These are phyloP conservation scores for Phragmites australis DNA, from an alignment of 176 grass and related monocot species.

Conservation along the genomic window DNA sequence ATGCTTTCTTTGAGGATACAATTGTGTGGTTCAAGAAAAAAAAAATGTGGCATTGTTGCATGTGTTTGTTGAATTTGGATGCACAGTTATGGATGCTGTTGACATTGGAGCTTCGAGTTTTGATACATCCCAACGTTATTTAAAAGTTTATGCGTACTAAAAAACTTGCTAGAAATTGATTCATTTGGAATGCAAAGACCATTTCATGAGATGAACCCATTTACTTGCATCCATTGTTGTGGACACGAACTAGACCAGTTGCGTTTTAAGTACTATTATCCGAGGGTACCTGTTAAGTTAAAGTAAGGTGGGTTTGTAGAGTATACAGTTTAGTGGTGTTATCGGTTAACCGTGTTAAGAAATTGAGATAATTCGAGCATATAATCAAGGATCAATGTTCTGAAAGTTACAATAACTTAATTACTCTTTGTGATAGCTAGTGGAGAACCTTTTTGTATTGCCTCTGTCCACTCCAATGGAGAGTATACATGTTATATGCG, in stretches of 20 bases:
- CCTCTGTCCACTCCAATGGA: neutral
- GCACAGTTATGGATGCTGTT: neutral
- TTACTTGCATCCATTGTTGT: neutral
- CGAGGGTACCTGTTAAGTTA: neutral
- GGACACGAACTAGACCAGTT: neutral
- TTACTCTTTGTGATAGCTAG: neutral
- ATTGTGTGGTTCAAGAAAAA: neutral
- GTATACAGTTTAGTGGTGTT: neutral
- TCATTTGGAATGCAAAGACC: neutral
- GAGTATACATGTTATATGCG: neutral
- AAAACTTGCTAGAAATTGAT: neutral
- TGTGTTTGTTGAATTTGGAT: neutral
- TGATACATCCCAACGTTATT: neutral
- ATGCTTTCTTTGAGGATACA: neutral
- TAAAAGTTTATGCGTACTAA: neutral
- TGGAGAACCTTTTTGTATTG: neutral
- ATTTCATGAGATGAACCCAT: conserved; percentile 26
- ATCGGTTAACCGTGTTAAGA: neutral
- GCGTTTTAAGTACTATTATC: neutral
- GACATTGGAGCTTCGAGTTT: neutral
- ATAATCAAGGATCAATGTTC: neutral
- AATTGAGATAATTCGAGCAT: neutral
- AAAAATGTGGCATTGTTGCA: neutral
- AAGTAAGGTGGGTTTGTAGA: neutral
- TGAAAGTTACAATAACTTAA: neutral